phyloP scores from a whole-genome alignment of 225 moss, liverwort and hornwort genomes.

The Marchantia polymorpha region DNA sequence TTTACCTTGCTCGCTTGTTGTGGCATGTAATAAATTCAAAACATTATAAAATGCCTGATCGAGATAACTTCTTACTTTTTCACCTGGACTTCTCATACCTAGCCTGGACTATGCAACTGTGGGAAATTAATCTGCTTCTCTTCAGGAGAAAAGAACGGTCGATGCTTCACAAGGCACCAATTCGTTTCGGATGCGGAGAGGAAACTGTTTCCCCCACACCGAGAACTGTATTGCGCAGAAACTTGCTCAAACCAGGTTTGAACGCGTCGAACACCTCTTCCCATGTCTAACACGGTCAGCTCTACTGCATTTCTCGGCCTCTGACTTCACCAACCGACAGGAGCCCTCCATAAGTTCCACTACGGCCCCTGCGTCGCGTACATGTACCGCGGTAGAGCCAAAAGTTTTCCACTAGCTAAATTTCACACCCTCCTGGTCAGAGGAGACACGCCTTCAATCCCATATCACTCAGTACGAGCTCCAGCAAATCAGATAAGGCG shows the following conservation, averaged over 20 bases:
- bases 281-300: neutral
- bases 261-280: neutral
- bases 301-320: slow-evolving; percentile 1
- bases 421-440: neutral
- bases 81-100: slow-evolving; percentile 16
- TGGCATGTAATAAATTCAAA: too few species aligned
- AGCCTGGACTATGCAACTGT: slow-evolving; percentile 3
- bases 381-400: neutral
- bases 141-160: neutral
- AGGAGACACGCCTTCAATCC: neutral
- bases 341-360: neutral
- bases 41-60: too few species aligned
- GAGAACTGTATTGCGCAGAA: neutral
- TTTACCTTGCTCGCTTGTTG: too few species aligned
- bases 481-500: neutral
- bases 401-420: neutral
- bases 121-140: slow-evolving; percentile 11
- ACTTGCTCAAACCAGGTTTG: neutral
- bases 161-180: neutral
- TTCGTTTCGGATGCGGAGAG: slow-evolving; percentile 8
- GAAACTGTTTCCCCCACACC: slow-evolving; percentile 16
- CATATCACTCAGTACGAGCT: neutral
- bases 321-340: neutral
- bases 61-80: too few species aligned
- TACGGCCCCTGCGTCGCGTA: neutral